Evolutionary conservation across 495 filamentous ascomycete genomes (phyloP).

Genomic region (Penicillium pancosmium): DNA sequence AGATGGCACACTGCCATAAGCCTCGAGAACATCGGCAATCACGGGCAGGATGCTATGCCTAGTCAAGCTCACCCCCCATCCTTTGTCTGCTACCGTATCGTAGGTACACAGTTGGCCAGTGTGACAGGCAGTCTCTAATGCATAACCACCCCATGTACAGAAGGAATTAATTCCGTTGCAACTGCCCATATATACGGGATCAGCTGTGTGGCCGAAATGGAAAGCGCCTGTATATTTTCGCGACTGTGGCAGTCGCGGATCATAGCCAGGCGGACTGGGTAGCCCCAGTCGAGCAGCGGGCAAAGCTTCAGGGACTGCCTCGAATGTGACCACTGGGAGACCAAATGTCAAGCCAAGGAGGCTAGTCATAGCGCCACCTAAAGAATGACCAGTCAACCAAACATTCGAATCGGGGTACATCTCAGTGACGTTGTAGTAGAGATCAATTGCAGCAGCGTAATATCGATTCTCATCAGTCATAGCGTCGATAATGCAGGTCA

Average conservation of each 20-base stretch:
- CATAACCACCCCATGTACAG: constrained; percentile 93
- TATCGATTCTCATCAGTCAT: constrained; percentile 84
- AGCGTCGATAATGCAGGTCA: constrained; percentile 78
- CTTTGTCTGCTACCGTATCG: constrained; percentile 86
- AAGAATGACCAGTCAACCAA: constrained; percentile 87
- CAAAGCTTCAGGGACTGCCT: constrained; percentile 88
- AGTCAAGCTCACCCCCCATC: constrained; percentile 83
- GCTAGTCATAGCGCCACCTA: constrained; percentile 84
- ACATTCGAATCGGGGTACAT: constrained; percentile 84
- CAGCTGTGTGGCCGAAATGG: constrained; percentile 94
- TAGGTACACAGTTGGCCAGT: constrained; percentile 86
- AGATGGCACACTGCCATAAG: constrained; percentile 74
- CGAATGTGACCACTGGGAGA: constrained; percentile 82
- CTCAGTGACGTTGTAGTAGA: constrained; percentile 89
- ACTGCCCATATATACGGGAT: constrained; percentile 91
- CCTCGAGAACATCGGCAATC: constrained; percentile 80
- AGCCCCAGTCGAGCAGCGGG: constrained; percentile 84
- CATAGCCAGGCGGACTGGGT: constrained; percentile 77
- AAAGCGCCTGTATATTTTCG: constrained; percentile 76
- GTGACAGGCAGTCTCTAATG: constrained; percentile 89
- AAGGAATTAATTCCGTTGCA: constrained; percentile 87
- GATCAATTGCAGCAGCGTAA: constrained; percentile 80
- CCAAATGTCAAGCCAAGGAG: constrained; percentile 91
- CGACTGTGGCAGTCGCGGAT: constrained; percentile 68
- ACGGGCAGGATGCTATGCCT: constrained; percentile 85